Percentiles rank a stretch among this genome's conserved stretches.
phyloP scores from a whole-genome alignment of 1,139 yeast species.

The Kodamaea derodonti region DNA sequence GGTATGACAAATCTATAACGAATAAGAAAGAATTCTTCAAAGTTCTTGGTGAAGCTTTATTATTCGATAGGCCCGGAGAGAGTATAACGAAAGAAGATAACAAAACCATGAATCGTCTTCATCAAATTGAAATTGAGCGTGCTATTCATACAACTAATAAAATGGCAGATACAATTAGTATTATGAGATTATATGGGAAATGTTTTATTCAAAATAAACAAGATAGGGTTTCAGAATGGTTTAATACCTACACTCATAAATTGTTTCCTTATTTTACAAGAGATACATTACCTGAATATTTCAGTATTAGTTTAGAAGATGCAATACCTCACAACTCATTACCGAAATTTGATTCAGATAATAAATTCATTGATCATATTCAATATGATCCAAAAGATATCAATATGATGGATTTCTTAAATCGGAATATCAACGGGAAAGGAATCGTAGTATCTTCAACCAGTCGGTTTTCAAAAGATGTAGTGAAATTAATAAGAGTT shows the following conservation, averaged over 20 bases:
- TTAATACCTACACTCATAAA: conserved; percentile 18
- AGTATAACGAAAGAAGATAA: conserved; percentile 17
- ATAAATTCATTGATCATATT: conserved; percentile 8
- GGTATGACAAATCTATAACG: conserved; percentile 29
- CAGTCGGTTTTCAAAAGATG: conserved; percentile 29
- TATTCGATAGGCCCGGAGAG: conserved; percentile 2
- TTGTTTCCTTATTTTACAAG: conserved; percentile 29
- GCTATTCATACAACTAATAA: conserved; percentile 20
- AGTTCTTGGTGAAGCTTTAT: conserved; percentile 9
- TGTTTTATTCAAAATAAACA: conserved; percentile 23
- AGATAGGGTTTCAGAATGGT: not conserved
- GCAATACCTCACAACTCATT: conserved; percentile 11
- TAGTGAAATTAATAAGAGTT: conserved; percentile 33
- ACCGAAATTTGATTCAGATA: conserved; percentile 9
- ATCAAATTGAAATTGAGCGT: conserved; percentile 12
- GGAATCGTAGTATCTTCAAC: conserved; percentile 42
- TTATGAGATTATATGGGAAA: conserved; percentile 33
- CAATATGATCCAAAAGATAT: conserved; percentile 8
- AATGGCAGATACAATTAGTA: conserved; percentile 37
- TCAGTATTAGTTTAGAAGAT: conserved; percentile 6
- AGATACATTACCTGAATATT: conserved; percentile 22
- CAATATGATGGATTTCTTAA: conserved; percentile 21
- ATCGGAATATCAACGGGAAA: conserved; percentile 24
- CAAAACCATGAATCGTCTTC: conserved; percentile 17
- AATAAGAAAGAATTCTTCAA: conserved; percentile 19